Evolutionary conservation across 371 early-diverging fungal genomes (phyloP), one percentile per base, ranked within the genome.

Genomic region (Gilbertella persicaria): DNA sequence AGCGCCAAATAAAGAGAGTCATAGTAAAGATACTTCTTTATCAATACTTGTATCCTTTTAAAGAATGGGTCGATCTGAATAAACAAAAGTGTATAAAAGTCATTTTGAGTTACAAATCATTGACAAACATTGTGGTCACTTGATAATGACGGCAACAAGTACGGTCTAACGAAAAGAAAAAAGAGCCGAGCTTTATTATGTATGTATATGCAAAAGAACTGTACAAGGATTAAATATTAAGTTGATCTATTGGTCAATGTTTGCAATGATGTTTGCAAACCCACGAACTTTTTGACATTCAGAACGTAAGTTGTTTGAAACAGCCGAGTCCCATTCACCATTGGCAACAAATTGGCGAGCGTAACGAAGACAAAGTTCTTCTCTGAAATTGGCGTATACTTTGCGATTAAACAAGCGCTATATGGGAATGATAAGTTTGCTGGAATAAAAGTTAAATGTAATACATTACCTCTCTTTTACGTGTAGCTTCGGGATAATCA

Each of bases 281-380:
- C 33, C 33, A 5, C 33, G 33, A 10, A 33, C 10, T 33, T 33
- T 33, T 9, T 33, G 33, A 33, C 33, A 33, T 33, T 33, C 33
- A 12, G 33, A 6, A 33, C 10, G 33, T 54, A 85, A 67, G 54
- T 85, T 85, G 23, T 58, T 64, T 3, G 85, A 75, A 45, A 62
- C 63, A 33, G 70, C 45, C 5, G 80, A 62, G 3, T 75, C 62
- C 69, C 83, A 79, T 45, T 70, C 78, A 24, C 75, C 78, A 28
- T 73, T 65, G 44, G 68, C 69, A 23, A 78, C 73, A 63, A 82
- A 83, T 59, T 75, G 73, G 30, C 79, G 69, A 7, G 83, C 75
- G 53, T 87, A 87, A 28, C 87, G 75, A 42, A 82, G 66, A 55
- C 87, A 87, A 2, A 79, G 44, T 52, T 87, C 87, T 48, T 82